phyloP scores from a whole-genome alignment of 2,329 filamentous ascomycete genomes.

The Scortechinia acanthostroma region DNA sequence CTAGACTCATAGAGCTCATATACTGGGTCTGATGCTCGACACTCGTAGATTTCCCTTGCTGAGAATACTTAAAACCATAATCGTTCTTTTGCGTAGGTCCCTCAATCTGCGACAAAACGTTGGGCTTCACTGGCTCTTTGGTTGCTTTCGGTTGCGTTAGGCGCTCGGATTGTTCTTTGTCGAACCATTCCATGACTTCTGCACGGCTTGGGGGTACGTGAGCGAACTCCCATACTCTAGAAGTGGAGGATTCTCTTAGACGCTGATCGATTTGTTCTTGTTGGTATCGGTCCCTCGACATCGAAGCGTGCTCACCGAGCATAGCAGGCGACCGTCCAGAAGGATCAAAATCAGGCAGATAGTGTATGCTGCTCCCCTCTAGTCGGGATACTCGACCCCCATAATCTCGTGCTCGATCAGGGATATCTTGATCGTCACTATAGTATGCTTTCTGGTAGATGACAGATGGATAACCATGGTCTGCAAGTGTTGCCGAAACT shows the following conservation, averaged over 20 bases:
- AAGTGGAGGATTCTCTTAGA: slow-evolving; percentile 47
- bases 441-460: slow-evolving; percentile 85
- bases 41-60: slow-evolving; percentile 66
- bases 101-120: slow-evolving; percentile 73
- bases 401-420: slow-evolving; percentile 71
- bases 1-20: slow-evolving; percentile 94
- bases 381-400: slow-evolving; percentile 80
- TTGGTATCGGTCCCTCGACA: slow-evolving; percentile 37
- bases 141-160: slow-evolving; percentile 6
- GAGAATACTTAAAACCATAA: slow-evolving; percentile 79
- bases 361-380: slow-evolving; percentile 69
- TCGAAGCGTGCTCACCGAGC: slow-evolving; percentile 39
- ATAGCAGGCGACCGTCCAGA: slow-evolving; percentile 46
- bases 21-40: slow-evolving; percentile 81
- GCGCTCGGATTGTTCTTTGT: slow-evolving; percentile 19
- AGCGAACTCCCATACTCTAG: slow-evolving; percentile 73
- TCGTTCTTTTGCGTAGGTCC: slow-evolving; percentile 77
- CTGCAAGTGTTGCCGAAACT: slow-evolving; percentile 46
- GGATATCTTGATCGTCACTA: slow-evolving; percentile 76
- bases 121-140: slow-evolving; percentile 14
- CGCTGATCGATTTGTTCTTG: slow-evolving; percentile 40
- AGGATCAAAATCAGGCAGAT: slow-evolving; percentile 71
- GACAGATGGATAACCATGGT: slow-evolving; percentile 52
- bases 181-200: slow-evolving; percentile 67
- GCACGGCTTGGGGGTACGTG: slow-evolving; percentile 59